phyloP scores from a whole-genome alignment of 2,329 filamentous ascomycete genomes.

The Penicillium sclerotigenum region DNA sequence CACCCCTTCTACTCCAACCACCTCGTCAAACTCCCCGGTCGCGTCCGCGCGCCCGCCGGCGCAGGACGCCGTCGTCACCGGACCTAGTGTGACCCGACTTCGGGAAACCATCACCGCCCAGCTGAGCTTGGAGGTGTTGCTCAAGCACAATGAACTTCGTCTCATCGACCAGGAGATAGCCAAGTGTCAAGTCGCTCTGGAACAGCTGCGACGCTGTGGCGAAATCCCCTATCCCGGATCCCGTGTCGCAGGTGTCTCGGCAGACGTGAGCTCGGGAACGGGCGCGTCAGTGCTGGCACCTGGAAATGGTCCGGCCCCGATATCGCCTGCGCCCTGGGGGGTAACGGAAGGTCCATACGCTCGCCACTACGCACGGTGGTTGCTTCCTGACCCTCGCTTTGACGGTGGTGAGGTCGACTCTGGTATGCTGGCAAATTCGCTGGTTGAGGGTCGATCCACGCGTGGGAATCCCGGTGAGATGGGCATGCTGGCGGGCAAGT shows the following conservation, averaged over 20 bases:
- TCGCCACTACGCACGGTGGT: constrained; percentile 92
- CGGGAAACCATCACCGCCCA: constrained; percentile 77
- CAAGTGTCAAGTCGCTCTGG: constrained; percentile 89
- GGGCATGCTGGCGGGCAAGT: constrained; percentile 50
- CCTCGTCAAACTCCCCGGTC: constrained; percentile 13
- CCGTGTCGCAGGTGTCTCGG: constrained; percentile 56
- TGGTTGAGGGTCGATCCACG: constrained; percentile 70
- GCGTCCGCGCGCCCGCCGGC: constrained; percentile 16
- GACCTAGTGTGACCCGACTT: constrained; percentile 48
- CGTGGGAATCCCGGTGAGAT: constrained; percentile 68
- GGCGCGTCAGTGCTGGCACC: constrained; percentile 65
- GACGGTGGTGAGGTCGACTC: constrained; percentile 57
- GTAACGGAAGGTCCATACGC: constrained; percentile 90
- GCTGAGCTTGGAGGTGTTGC: constrained; percentile 83
- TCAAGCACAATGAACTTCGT: constrained; percentile 92
- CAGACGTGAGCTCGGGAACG: constrained; percentile 69
- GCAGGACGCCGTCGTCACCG: constrained; percentile 17
- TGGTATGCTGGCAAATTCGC: constrained; percentile 38
- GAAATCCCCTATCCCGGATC: constrained; percentile 83
- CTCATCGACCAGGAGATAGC: constrained; percentile 94
- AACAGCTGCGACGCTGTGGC: constrained; percentile 89
- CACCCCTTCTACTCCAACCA: constrained; percentile 2
- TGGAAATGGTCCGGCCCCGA: constrained; percentile 63
- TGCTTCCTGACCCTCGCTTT: constrained; percentile 83
- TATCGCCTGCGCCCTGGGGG: constrained; percentile 83